Base-by-base conservation (phyloP, 2,329 filamentous ascomycete species). In the Thielaviopsis punctulata region DNA sequence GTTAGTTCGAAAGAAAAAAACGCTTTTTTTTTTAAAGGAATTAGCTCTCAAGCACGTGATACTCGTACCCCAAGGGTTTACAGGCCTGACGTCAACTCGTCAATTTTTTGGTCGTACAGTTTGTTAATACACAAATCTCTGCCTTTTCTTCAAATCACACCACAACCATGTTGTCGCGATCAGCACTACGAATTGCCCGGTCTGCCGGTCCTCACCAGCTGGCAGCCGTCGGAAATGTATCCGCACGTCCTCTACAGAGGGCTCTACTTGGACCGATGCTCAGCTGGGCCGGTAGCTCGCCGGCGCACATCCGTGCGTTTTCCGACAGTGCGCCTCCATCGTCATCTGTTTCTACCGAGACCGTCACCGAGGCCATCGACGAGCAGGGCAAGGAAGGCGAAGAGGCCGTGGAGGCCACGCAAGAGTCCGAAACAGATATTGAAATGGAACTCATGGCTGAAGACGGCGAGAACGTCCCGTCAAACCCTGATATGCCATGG, bases 401-500 rank as follows among this genome's bases (percentile, higher is more conserved):
- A n/a, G 41, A 45, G 18, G 30, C 30, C n/a, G 30, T 45, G 8
- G 19, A 22, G 19, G 21, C 23, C 12, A 21, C 30, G 15, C 19
- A 10, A 33, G 44, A 36, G 18, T 23, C 30, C 27, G 56, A 59
- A 18, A 62, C 62, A 24, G 49, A 49, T 1, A 27, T 48, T 18
- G 55, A 59, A 18, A 41, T 56, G n/a, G 48, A 43, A 23, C 51
- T 44, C 0, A 15, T 19, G 12, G 36, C 47, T 13, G 53, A 58
- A n/a, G 60, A 64, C 15, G 27, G 47, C 6, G 52, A 55, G 12
- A 54, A 57, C 12, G 8, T 23, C 21, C 10, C 45, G 2, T 51
- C 63, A 4, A 58, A 64, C 7, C 60, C 65, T 3, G 52, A 63
- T 12, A 65, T 79, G 7, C 86, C 86, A 5, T 96, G 92, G 92